Evolutionary conservation across 1,284 basidiomycete species (phyloP), one percentile per base, ranked within the genome.

Genomic region (Rhodofomes roseus): DNA sequence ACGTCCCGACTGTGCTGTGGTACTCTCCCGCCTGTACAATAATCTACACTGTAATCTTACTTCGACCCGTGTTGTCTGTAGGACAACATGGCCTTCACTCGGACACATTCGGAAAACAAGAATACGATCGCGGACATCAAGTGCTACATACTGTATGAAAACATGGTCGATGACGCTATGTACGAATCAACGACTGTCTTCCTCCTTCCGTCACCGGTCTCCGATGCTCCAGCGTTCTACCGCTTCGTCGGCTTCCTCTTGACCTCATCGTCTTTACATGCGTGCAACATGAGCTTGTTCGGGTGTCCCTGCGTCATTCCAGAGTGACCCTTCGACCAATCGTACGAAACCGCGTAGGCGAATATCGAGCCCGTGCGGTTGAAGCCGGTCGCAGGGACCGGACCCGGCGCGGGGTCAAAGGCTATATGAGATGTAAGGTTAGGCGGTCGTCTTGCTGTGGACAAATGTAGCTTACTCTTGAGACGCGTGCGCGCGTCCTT

Each of bases 281-380:
- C 86, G 72, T 96, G 95, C 60, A 96, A 75, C 90, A 96, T 93
- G 65, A 96, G 77, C 72, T 94, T 94, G 74, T 93, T 95, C 18
- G 86, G 83, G 68, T 89, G 86, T 16, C 84, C 84, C 5, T 91
- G 86, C 4, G 89, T 89, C 80, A 92, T 94, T 20, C 93, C 93
- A 11, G 85, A 85, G 73, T 95, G 91, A 3, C 95, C 95, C 70
- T 88, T 96, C 67, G 79, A 90, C 93, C 93, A 95, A 71, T 96
- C 93, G 68, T 95, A 95, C 4, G 92, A 92, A 22, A 95, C 73
- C 0, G 92, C 87, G 66, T 96, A 97, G 0, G 95, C 95, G 70
- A 96, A 90, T 63, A 96, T 92, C n/a, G 81, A 86, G 29, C 93
- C 92, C 36, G 84, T 89, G 62, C 88, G 87, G 76, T 92, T 96